These are phyloP conservation scores for Schizosaccharomyces lindneri DNA, from an alignment of 805 yeast genomes.

Conservation along the genomic window DNA sequence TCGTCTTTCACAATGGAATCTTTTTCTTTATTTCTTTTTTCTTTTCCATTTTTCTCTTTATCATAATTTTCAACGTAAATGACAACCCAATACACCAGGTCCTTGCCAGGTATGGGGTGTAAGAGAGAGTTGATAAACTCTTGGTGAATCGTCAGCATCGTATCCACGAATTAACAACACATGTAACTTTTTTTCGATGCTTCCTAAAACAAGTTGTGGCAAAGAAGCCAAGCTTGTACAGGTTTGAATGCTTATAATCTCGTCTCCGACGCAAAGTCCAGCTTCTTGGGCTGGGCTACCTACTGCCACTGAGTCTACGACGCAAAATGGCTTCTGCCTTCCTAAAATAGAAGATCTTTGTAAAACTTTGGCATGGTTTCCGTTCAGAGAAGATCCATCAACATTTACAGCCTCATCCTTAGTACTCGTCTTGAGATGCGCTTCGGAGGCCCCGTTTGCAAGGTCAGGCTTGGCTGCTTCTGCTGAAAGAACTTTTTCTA, in stretches of 20 bases:
- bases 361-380: neutral
- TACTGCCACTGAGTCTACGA: conserved; percentile 22
- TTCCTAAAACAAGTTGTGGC: neutral
- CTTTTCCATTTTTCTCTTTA: too few species aligned
- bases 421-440: neutral
- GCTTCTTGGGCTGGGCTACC: conserved; percentile 31
- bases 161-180: neutral
- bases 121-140: neutral
- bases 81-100: neutral
- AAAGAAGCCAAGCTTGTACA: conserved; percentile 10
- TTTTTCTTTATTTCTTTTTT: neutral
- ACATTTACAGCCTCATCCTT: neutral
- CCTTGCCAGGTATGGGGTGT: neutral
- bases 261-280: conserved; percentile 32
- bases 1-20: neutral
- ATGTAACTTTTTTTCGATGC: neutral
- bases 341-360: neutral
- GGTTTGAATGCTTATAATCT: conserved; percentile 25
- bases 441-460: neutral
- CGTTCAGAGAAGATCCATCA: neutral
- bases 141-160: neutral
- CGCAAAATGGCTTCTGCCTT: conserved; percentile 9
- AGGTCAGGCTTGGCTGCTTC: neutral
- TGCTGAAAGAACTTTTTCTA: neutral
- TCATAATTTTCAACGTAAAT: neutral